Evolutionary conservation across 1,284 basidiomycete genomes (phyloP), one percentile per base, ranked within the genome.

Genomic region (Xerocomus minutiporus): DNA sequence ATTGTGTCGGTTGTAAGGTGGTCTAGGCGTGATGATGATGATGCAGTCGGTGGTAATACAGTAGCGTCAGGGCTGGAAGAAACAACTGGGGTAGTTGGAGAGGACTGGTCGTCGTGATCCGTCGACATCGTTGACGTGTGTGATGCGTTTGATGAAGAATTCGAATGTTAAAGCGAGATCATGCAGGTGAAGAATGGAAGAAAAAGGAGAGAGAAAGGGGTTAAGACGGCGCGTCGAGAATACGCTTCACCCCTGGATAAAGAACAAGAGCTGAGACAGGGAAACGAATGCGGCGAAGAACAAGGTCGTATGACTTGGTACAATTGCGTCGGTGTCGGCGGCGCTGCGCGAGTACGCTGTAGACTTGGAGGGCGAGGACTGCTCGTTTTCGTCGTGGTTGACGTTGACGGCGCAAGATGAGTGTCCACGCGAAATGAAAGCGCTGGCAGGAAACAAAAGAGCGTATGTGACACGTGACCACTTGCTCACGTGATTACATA

Each of bases 1-100:
- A 53, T 49, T 51, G 55, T 53, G 38, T 58, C 57, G 54, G 64
- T 57, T 20, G 58, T 54, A 57, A 50, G 46, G 52, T 62, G 55
- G 42, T 67, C 65, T 68, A 66, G 25, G n/a, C 40, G 31, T 46
- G 60, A 51, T 41, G 52, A 50, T 61, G 59, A 38, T 46, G 56
- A 61, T 61, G 64, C 41, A 49, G 61, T 46, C 50, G 52, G 59
- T 63, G 46, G 51, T 66, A 43, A 57, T 64, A 68, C 66, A 66
- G 54, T 57, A 55, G 59, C 46, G 56, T 67, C 57, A 48, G 53
- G 48, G 41, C 48, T 51, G 32, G 48, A 36, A 28, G 57, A 51
- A 35, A 40, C 50, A 32, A 57, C 54, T 15, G 56, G 52, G 4
- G 55, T 56, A 15, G 56, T 41, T 36, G 59, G 48, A 7, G 62